phyloP scores from a whole-genome alignment of 2,329 filamentous ascomycete genomes.

The Talaromyces rugulosus region DNA sequence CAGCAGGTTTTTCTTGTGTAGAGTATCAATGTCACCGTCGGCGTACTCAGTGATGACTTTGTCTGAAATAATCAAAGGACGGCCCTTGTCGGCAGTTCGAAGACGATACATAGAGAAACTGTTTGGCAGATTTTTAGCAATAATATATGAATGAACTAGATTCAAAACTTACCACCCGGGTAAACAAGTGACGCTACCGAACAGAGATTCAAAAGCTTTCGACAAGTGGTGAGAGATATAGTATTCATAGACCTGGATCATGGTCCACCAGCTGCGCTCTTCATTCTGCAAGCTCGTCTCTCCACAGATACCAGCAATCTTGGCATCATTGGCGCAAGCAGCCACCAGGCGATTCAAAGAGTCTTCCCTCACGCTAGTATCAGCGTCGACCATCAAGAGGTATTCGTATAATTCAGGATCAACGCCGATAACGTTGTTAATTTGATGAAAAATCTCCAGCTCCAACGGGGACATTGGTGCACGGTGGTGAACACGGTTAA shows the following conservation, averaged over 20 bases:
- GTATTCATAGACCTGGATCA: slow-evolving; percentile 99
- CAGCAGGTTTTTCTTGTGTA: slow-evolving; percentile 91
- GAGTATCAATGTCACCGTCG: slow-evolving; percentile 83
- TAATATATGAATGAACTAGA: not conserved
- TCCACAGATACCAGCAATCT: slow-evolving; percentile 95
- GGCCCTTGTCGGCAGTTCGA: slow-evolving; percentile 87
- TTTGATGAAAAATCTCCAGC: slow-evolving; percentile 97
- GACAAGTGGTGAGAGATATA: slow-evolving; percentile 96
- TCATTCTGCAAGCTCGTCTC: slow-evolving; percentile 96
- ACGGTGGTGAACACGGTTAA: slow-evolving; percentile 95
- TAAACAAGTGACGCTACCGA: slow-evolving; percentile 96
- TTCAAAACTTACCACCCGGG: slow-evolving; percentile 79
- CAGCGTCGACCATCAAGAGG: slow-evolving; percentile 93
- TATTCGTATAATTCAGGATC: slow-evolving; percentile 98
- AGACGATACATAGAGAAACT: slow-evolving; percentile 99
- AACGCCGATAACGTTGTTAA: slow-evolving; percentile 98
- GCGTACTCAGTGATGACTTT: slow-evolving; percentile 83
- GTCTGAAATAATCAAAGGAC: slow-evolving; percentile 89
- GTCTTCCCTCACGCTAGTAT: slow-evolving; percentile 90
- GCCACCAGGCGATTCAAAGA: slow-evolving; percentile 89
- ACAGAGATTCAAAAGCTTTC: slow-evolving; percentile 96
- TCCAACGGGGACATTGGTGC: slow-evolving; percentile 93
- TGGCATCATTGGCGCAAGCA: slow-evolving; percentile 86
- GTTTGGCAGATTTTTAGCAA: slow-evolving; percentile 29
- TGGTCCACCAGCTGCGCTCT: slow-evolving; percentile 94